phyloP scores from a whole-genome alignment of 441 rosid species.

The Rhodomyrtus psidioides region DNA sequence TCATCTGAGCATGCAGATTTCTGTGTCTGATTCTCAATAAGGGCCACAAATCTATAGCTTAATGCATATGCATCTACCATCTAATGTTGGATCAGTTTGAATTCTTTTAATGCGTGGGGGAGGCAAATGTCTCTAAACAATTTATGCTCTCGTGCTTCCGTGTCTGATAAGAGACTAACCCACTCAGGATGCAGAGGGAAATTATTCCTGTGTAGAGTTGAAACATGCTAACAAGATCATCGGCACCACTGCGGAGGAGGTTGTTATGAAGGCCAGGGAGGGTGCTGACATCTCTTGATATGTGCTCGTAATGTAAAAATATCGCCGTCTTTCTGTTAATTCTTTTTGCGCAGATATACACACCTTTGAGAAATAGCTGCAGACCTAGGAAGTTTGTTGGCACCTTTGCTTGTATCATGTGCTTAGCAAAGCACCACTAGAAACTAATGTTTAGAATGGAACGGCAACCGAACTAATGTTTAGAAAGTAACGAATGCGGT shows the following conservation, averaged over 20 bases:
- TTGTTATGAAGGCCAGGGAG: conserved; percentile 1
- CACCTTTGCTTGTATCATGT: neutral
- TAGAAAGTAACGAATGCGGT: neutral
- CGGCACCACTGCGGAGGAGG: conserved; percentile 2
- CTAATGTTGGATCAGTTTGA: neutral
- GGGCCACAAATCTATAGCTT: neutral
- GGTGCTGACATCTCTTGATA: neutral
- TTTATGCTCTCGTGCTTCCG: neutral
- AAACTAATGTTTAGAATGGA: neutral
- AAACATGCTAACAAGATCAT: conserved; percentile 3
- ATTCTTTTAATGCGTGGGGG: neutral
- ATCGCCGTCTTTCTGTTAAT: neutral
- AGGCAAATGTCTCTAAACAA: neutral
- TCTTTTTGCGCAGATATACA: neutral
- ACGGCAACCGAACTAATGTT: neutral
- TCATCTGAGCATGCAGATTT: neutral
- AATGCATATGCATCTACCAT: neutral
- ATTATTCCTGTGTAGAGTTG: neutral
- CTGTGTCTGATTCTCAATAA: neutral
- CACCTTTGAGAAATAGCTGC: neutral
- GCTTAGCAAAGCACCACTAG: neutral
- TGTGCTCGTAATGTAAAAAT: neutral
- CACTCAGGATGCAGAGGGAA: neutral
- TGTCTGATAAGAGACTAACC: neutral
- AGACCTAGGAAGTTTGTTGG: neutral